Evolutionary conservation across 139 green algal species (phyloP).

Genomic region (Diplosphaera chodatii): DNA sequence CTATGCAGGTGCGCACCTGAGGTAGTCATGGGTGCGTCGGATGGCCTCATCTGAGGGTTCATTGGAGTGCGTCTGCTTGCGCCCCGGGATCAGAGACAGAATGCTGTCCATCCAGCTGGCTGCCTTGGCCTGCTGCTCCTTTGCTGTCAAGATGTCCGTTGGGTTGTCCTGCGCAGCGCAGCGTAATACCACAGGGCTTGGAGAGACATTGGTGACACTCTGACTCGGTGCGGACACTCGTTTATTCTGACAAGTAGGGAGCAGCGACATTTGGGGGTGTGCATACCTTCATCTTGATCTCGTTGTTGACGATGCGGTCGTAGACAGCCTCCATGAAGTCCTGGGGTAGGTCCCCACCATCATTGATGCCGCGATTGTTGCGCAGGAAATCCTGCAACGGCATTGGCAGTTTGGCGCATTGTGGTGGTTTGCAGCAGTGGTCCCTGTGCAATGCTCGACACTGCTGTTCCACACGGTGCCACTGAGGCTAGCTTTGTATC

Average conservation of each 20-base stretch:
- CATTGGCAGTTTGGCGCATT: no score
- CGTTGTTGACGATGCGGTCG: constrained; percentile 89
- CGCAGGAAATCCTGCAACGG: constrained; percentile 77
- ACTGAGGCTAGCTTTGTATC: constrained; percentile 34
- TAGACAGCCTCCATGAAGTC: constrained; percentile 89
- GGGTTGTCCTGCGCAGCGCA: background rate
- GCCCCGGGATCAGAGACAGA: constrained; percentile 50
- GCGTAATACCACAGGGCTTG: constrained; percentile 8
- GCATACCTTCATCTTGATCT: constrained; percentile 94
- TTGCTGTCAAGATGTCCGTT: background rate
- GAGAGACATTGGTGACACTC: no score
- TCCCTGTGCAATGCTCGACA: no score
- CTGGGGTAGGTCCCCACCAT: constrained; percentile 80
- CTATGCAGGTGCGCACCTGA: constrained; percentile 16
- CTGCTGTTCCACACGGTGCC: no score
- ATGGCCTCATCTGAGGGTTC: constrained; percentile 78
- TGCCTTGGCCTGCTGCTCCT: constrained; percentile 3
- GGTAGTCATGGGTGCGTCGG: constrained; percentile 44
- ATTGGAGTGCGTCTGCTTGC: constrained; percentile 25
- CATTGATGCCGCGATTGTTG: constrained; percentile 99
- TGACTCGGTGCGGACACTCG: no score
- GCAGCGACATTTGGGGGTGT: background rate
- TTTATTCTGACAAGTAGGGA: background rate
- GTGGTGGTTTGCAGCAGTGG: background rate
- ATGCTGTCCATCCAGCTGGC: constrained; percentile 56